Conservation (phyloP, 1,284 basidiomycete species). For the Tremellales sp. region DNA sequence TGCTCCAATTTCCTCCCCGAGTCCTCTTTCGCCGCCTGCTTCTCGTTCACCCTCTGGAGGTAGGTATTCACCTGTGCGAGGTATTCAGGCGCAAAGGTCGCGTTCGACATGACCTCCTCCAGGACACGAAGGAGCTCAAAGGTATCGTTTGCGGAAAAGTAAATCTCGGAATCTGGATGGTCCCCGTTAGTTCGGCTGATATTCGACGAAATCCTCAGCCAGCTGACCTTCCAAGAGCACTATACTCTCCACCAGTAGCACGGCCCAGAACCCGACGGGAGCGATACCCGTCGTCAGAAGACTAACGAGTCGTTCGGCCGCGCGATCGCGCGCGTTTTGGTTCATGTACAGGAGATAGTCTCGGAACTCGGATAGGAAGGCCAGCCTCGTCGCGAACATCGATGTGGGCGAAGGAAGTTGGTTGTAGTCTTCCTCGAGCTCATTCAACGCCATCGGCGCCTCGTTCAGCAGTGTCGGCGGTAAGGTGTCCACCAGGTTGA, state of each 20-base stretch:
- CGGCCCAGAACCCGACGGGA: conserved; percentile 49
- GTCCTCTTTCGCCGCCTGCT: neutral
- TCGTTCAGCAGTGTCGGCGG: conserved; percentile 37
- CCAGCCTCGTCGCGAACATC: conserved; percentile 43
- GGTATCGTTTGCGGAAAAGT: conserved; percentile 45
- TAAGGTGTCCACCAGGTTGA: conserved; percentile 31
- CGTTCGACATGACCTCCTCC: conserved; percentile 47
- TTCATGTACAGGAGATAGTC: conserved; percentile 50
- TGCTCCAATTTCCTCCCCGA: conserved; percentile 45
- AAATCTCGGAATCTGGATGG: conserved; percentile 41
- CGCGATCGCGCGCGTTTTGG: conserved; percentile 39
- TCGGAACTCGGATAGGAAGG: conserved; percentile 51
- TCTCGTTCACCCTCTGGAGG: conserved; percentile 12
- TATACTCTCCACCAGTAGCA: conserved; percentile 49
- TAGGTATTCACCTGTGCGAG: conserved; percentile 29
- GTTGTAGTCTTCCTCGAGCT: conserved; percentile 13
- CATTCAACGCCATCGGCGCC: conserved; percentile 27
- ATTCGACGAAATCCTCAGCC: neutral
- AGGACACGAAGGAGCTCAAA: conserved; percentile 50
- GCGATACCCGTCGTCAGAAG: conserved; percentile 47
- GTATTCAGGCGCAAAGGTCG: conserved; percentile 41
- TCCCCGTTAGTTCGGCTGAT: neutral
- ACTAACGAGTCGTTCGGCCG: conserved; percentile 46
- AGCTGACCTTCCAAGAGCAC: conserved; percentile 48
- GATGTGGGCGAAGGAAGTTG: conserved; percentile 19